A percentile compares a stretch with the other conserved stretches of the same genome.
These are phyloP conservation scores for Pythium pyrilobum DNA, from an alignment of 352 stramenopile genomes.

Conservation along the genomic window DNA sequence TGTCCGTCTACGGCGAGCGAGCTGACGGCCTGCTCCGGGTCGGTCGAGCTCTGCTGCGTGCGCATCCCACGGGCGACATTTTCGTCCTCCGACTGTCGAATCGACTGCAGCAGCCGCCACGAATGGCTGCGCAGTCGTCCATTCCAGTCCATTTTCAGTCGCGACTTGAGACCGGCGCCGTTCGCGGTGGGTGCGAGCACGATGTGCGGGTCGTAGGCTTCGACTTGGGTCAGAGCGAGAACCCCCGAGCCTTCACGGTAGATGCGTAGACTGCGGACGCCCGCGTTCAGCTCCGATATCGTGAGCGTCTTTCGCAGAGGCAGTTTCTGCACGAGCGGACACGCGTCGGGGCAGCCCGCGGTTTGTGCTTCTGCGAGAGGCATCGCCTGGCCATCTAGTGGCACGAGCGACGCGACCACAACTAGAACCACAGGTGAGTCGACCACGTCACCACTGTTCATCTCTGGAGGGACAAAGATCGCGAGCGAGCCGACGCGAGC, in stretches of 20 bases:
- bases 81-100: constrained; percentile 44
- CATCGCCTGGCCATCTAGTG: constrained; percentile 1
- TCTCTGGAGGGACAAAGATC: constrained; percentile 37
- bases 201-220: constrained; percentile 48
- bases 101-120: constrained; percentile 51
- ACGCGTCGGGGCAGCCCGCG: constrained; percentile 37
- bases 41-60: constrained; percentile 59
- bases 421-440: constrained; percentile 20
- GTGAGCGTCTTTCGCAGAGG: constrained; percentile 34
- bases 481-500: constrained; percentile 44
- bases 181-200: constrained; percentile 38
- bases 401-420: constrained; percentile 28
- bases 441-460: constrained; percentile 7
- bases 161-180: constrained; percentile 34
- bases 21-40: constrained; percentile 26
- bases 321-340: constrained; percentile 25
- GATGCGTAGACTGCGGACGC: constrained; percentile 38
- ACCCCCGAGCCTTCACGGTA: constrained; percentile 34
- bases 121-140: constrained; percentile 29
- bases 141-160: constrained; percentile 43
- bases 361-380: neutral
- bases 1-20: constrained; percentile 51
- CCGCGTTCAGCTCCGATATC: constrained; percentile 42
- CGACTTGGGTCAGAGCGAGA: constrained; percentile 41
- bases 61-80: constrained; percentile 57